Evolutionary conservation across 176 grass and related monocot species (phyloP).

Genomic region (Stipa capillata): DNA sequence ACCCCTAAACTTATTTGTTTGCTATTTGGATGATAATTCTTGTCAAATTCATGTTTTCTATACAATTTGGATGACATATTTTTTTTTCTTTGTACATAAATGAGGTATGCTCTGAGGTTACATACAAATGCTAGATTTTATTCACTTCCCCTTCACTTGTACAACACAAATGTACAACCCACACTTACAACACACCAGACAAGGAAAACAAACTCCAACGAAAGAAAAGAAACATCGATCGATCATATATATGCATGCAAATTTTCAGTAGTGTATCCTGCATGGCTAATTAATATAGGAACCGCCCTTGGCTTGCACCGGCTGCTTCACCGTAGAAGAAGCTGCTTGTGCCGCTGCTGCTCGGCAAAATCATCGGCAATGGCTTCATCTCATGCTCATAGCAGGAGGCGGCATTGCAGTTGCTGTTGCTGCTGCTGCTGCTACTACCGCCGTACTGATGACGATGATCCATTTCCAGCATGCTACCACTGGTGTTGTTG

Average conservation of each 20-base stretch:
- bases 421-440: not conserved
- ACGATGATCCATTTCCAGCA: not conserved
- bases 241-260: constrained; percentile 19
- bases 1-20: too few species aligned
- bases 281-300: not conserved
- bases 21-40: too few species aligned
- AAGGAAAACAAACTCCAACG: not conserved
- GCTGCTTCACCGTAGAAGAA: constrained; percentile 15
- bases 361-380: not conserved
- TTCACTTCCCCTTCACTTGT: too few species aligned
- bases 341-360: constrained; percentile 6
- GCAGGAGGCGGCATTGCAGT: not conserved
- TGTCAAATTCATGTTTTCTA: too few species aligned
- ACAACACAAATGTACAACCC: too few species aligned
- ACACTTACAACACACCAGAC: constrained; percentile 11
- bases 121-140: too few species aligned
- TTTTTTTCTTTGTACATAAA: too few species aligned
- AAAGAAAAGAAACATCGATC: not conserved
- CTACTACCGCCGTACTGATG: too few species aligned
- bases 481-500: not conserved
- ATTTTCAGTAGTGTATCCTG: not conserved
- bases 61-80: too few species aligned
- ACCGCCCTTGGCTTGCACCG: constrained; percentile 16
- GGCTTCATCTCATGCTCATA: constrained; percentile 25
- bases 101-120: too few species aligned